Evolutionary conservation across 2,329 filamentous ascomycete genomes (phyloP), one percentile per base, ranked within the genome.

Genomic region (Dendryphion nanum): DNA sequence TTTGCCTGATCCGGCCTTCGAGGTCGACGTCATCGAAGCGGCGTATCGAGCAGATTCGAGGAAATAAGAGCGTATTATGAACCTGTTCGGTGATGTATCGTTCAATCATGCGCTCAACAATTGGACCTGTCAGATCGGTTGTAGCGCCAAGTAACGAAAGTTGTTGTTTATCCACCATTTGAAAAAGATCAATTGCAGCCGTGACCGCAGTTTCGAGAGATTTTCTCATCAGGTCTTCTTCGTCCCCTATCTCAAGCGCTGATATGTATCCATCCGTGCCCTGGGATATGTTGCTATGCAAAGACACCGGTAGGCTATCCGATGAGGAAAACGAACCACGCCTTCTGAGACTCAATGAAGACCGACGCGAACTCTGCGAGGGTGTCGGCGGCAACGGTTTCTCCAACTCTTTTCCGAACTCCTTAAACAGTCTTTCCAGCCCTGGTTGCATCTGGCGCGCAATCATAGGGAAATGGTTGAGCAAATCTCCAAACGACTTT

Each of bases 391-490:
- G 89, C 5, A 95, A 67, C 5, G 89, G 89, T 56, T 86, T 89
- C 48, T 94, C 87, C 50, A 96, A 84, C 38, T 91, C 86, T 30
- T 81, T 81, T 5, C 82, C 84, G 62, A 98, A 97, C 53, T 97
- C 90, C 44, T 85, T 82, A 59, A 97, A 95, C 18, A 97, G 71
- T 55, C 83, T 84, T 57, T 98, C 91, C 21, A 98, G 69, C 0
- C 93, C 93, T 2, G 85, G 80, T 53, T 96, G 89, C 89, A 98
- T 95, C 66, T 98, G 93, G 42, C 88, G 80, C 17, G 90, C 89
- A 53, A 98, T 97, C 79, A 95, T 86, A 2, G 93, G 93, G 50
- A 97, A 98, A 53, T 89, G 82, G 50, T 87, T 86, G 29, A 98
- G 75, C 12, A 98, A 76, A 48, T 97, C 93, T 44, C 85, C 83